phyloP scores from a whole-genome alignment of 1,284 basidiomycete species.

The Trichosporon sp. region DNA sequence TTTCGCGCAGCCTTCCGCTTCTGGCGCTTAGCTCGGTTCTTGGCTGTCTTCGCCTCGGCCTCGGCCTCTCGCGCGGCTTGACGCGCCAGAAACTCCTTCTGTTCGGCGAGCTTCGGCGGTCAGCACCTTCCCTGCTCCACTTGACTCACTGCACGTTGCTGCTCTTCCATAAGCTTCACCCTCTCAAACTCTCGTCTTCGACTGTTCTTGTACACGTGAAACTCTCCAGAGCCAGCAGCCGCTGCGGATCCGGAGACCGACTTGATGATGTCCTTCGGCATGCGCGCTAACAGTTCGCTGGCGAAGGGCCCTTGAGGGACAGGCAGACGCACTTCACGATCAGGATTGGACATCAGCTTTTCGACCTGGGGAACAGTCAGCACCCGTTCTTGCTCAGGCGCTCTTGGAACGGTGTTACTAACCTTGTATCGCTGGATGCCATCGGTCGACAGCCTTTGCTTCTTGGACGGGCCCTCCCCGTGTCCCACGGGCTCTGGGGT shows the following conservation, averaged over 20 bases:
- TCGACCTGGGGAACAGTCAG: constrained; percentile 59
- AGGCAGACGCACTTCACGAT: constrained; percentile 72
- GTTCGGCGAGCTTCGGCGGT: constrained; percentile 60
- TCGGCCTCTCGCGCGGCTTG: constrained; percentile 61
- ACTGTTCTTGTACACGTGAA: constrained; percentile 97
- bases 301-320: constrained; percentile 43
- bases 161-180: constrained; percentile 82
- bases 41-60: constrained; percentile 80
- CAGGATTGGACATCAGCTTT: constrained; percentile 77
- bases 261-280: constrained; percentile 93
- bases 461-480: constrained; percentile 13
- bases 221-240: constrained; percentile 83
- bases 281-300: constrained; percentile 55
- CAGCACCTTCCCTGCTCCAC: no score
- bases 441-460: constrained; percentile 25
- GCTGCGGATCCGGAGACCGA: constrained; percentile 92
- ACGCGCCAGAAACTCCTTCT: constrained; percentile 63
- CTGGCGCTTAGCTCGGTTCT: constrained; percentile 82
- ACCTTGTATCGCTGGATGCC: constrained; percentile 35
- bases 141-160: constrained; percentile 63
- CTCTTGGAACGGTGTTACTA: neutral
- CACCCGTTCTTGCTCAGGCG: neutral
- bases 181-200: constrained; percentile 92
- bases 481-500: constrained; percentile 3
- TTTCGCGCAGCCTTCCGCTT: constrained; percentile 74